Conservation (phyloP, 257 asterid genomes). For the Lycium ferocissimum region DNA sequence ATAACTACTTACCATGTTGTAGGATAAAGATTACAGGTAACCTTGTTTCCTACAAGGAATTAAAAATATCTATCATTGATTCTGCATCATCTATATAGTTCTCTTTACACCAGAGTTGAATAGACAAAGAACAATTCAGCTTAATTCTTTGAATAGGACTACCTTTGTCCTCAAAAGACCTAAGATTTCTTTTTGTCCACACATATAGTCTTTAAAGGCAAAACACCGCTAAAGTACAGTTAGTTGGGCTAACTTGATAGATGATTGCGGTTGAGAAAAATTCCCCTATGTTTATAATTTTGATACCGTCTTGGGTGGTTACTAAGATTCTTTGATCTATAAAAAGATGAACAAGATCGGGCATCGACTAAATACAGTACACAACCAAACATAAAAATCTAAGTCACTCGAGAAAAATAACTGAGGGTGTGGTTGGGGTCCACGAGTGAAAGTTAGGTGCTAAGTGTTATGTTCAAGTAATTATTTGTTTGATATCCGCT, state of each 20-base stretch:
- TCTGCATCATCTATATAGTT: too few relatives aligned
- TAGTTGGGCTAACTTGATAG: slow-evolving; percentile 5
- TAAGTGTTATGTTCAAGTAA: not conserved
- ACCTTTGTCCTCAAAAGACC: too few relatives aligned
- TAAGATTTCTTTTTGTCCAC: too few relatives aligned
- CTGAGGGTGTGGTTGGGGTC: not conserved
- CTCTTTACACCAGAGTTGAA: too few relatives aligned
- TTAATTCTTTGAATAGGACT: too few relatives aligned
- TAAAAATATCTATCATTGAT: too few relatives aligned
- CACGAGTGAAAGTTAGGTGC: not conserved
- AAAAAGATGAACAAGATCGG: not conserved
- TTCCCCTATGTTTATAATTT: not conserved
- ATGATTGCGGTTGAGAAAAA: not conserved
- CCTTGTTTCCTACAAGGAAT: too few relatives aligned
- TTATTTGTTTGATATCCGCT: not conserved
- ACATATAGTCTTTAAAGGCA: not conserved
- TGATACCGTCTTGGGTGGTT: slow-evolving; percentile 1
- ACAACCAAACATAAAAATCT: not conserved
- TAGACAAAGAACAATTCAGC: too few relatives aligned
- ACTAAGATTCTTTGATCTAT: not conserved
- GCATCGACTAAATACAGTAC: not conserved
- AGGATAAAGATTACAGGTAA: not conserved
- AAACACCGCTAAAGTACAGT: not conserved
- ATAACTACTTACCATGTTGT: slow-evolving; percentile 2
- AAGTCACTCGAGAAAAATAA: not conserved